Evolutionary conservation across 805 yeast genomes (phyloP), one percentile per base, ranked within the genome.

Genomic region (Clavispora fructus): DNA sequence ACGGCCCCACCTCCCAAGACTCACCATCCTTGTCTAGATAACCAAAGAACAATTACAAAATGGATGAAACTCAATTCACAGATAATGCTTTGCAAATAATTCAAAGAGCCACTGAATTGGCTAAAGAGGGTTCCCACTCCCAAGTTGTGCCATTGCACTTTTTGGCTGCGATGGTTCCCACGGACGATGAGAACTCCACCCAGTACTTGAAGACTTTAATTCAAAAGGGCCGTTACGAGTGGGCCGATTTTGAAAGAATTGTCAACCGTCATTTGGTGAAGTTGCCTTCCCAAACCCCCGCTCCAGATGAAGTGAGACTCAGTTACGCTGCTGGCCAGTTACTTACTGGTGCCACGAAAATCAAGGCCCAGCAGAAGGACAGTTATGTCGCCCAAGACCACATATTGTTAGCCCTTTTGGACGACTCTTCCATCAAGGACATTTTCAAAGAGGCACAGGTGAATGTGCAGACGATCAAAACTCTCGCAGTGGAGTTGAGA

Each of bases 381-480:
- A 75, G 83, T 16, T 94, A 80, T 60, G 78, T 94, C 46, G 98
- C 96, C 1, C 98, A 92, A 69, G 99, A 94, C 68, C 99, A 94
- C 65, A 71, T 94, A 11, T 69, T 94, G 42, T 73, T 90, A 48
- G 97, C 97, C 0, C 71, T 94, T 33, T 69, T 94, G 42, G 94
- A 90, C 26, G 97, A 92, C 57, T 62, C 78, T 4, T 73, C 87
- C 1, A 75, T 92, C 31, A 78, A 86, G 64, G 71, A 76, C 44
- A 64, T 94, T 11, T 78, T 92, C 57, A 87, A 87, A 60, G 94
- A 86, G 52, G 77, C 80, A 37, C 72, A 77, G 29, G 75, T 92
- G 29, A 85, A 84, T 35, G 65, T 77, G 12, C 91, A 86, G 46
- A 78, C 87, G 2, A 66, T 94, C 40, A 87, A 86, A 62, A 80